Conservation (phyloP, 2,329 filamentous ascomycete genomes). For the Paecilomyces dactylethromorphus region DNA sequence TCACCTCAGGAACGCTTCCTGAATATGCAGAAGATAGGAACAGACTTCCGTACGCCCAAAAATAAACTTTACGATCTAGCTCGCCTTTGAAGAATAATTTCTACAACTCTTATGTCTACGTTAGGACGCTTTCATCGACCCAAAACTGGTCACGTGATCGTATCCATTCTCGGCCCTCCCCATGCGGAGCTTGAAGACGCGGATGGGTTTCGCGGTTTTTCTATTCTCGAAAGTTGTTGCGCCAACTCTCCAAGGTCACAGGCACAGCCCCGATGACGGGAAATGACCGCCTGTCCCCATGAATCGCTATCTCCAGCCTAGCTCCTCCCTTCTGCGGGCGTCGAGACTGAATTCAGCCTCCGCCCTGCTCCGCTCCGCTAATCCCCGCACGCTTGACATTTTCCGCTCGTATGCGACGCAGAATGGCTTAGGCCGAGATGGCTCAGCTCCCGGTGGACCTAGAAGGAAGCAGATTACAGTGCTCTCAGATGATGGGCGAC, state of each 20-base stretch:
- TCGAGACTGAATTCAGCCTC: background rate
- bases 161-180: background rate
- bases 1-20: too few species aligned
- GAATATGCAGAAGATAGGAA: too few species aligned
- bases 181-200: background rate
- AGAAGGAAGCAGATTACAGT: conserved; percentile 69
- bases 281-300: conserved; percentile 13
- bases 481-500: conserved; percentile 75
- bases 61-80: too few species aligned
- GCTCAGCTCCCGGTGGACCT: conserved; percentile 30
- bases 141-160: background rate
- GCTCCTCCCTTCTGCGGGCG: conserved; percentile 3
- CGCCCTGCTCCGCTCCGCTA: background rate
- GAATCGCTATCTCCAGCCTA: conserved; percentile 18
- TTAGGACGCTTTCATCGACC: background rate
- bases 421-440: conserved; percentile 34
- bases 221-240: background rate
- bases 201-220: background rate
- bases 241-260: background rate
- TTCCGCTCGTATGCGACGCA: conserved; percentile 56
- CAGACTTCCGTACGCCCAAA: too few species aligned
- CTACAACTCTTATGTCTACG: too few species aligned
- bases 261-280: conserved; percentile 9
- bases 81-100: too few species aligned
- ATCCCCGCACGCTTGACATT: conserved; percentile 10